phyloP scores from a whole-genome alignment of 2,329 filamentous ascomycete species.

The Hypoxylon sp. region DNA sequence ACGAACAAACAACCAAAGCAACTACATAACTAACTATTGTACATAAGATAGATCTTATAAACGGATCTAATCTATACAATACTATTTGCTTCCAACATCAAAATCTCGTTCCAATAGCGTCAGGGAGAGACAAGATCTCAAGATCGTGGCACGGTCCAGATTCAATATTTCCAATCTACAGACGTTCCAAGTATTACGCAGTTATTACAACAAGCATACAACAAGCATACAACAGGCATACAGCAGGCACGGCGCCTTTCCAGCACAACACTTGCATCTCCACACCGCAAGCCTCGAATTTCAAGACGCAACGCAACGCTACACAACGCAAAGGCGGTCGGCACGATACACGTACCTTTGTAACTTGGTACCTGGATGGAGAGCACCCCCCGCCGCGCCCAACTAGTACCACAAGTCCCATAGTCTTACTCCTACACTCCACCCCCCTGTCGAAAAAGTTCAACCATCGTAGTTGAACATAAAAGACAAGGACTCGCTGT shows the following conservation, averaged over 20 bases:
- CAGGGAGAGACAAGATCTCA: conserved; percentile 26
- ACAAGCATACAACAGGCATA: conserved; percentile 1
- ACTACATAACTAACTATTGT: too few relatives aligned
- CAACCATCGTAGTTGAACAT: conserved; percentile 44
- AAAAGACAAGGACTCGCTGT: conserved; percentile 44
- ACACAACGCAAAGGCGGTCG: too few relatives aligned
- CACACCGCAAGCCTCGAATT: conserved; percentile 36
- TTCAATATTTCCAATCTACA: conserved; percentile 23
- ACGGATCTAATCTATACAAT: not conserved
- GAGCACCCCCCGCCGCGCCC: conserved; percentile 19
- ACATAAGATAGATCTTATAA: too few relatives aligned
- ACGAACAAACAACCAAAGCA: not conserved
- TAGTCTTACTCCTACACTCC: conserved; percentile 7
- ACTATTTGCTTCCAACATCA: conserved; percentile 6
- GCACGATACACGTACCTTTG: conserved; percentile 23
- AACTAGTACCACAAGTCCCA: conserved; percentile 18
- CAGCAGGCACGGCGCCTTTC: conserved; percentile 28
- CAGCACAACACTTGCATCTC: conserved; percentile 30
- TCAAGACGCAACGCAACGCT: too few relatives aligned
- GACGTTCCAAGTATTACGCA: conserved; percentile 23
- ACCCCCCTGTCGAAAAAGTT: conserved; percentile 40
- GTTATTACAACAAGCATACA: conserved; percentile 21
- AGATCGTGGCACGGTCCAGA: conserved; percentile 36
- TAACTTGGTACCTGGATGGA: conserved; percentile 14
- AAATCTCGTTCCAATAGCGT: conserved; percentile 30